These are phyloP conservation scores for Pachyrhizus erosus DNA, from an alignment of 306 rosid genomes.

Conservation along the genomic window DNA sequence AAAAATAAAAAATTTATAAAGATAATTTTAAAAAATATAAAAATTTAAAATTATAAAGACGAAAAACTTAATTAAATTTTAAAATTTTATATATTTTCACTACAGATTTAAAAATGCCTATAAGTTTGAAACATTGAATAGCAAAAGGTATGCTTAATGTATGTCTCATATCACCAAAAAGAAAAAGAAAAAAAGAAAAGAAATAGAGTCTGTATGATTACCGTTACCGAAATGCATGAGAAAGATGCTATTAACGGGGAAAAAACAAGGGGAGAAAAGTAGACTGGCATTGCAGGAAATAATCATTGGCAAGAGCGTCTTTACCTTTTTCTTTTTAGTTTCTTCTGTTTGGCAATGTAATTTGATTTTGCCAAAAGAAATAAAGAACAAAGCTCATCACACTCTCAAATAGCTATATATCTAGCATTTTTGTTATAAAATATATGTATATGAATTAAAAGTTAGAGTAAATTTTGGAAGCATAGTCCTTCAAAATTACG, in stretches of 20 bases:
- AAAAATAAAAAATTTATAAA: too few species aligned
- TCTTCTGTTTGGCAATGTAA: background rate
- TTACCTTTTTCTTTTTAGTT: slow-evolving; percentile 23
- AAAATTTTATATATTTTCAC: background rate
- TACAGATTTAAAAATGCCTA: background rate
- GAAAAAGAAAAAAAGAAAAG: too few species aligned
- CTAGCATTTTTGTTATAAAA: background rate
- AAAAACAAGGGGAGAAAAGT: background rate
- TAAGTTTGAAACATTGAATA: background rate
- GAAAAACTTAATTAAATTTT: too few species aligned
- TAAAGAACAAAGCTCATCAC: background rate
- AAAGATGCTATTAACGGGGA: background rate
- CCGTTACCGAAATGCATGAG: background rate
- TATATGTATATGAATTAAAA: background rate
- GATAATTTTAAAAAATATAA: too few species aligned
- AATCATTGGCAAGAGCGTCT: slow-evolving; percentile 43
- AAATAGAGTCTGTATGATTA: too few species aligned
- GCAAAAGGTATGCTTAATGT: background rate
- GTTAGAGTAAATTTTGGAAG: background rate
- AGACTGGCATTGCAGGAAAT: slow-evolving; percentile 8
- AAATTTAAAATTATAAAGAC: too few species aligned
- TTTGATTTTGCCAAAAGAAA: slow-evolving; percentile 1
- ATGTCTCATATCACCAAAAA: too few species aligned
- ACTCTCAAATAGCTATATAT: background rate
- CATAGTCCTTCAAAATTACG: background rate